These are phyloP conservation scores for Crucihimalaya himalaica DNA, from an alignment of 345 rosid genomes.

Conservation along the genomic window DNA sequence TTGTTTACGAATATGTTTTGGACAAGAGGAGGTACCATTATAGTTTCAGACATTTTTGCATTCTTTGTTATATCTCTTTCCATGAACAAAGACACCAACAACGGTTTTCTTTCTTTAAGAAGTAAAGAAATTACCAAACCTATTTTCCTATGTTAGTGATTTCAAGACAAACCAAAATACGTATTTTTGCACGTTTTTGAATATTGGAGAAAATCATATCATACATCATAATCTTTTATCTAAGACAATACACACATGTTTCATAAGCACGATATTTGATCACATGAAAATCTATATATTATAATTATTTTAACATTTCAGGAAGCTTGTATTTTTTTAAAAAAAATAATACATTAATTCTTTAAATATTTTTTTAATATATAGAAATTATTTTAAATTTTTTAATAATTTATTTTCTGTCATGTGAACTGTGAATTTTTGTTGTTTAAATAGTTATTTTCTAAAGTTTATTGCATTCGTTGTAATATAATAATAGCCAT, in stretches of 20 bases:
- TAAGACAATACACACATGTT: not conserved
- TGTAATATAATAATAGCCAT: slow-evolving; percentile 13
- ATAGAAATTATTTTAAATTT: too few relatives aligned
- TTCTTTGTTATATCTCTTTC: not conserved
- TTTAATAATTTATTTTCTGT: too few relatives aligned
- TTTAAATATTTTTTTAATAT: not conserved
- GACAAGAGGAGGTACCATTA: not conserved
- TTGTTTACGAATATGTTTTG: not conserved
- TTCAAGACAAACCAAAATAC: not conserved
- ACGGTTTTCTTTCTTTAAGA: not conserved
- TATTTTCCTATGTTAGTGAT: not conserved
- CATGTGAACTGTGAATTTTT: not conserved
- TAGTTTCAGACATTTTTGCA: not conserved
- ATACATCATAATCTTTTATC: not conserved
- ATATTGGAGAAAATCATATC: not conserved
- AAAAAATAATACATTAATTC: not conserved
- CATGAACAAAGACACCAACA: not conserved
- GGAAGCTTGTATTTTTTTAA: not conserved
- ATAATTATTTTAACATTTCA: not conserved
- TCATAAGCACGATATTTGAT: not conserved
- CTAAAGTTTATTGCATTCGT: not conserved
- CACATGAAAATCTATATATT: not conserved
- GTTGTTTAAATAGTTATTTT: not conserved
- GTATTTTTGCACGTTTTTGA: not conserved
- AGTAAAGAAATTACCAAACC: not conserved